Base-by-base conservation (phyloP, 2,329 filamentous ascomycete genomes). In the Neoscytalidium dimidiatum region DNA sequence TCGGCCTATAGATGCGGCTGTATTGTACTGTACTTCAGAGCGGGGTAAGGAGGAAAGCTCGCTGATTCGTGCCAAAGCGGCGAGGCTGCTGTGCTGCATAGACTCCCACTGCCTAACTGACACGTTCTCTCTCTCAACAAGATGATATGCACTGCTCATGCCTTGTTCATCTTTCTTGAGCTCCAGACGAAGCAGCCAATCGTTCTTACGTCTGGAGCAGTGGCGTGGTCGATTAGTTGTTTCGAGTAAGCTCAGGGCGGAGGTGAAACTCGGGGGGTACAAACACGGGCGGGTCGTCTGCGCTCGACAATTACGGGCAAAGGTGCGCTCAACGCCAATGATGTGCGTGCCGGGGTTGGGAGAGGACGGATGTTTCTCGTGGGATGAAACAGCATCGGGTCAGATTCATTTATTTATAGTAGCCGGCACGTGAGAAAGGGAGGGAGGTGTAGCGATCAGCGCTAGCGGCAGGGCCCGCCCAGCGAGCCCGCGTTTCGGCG, bases 401-500 rank as follows among this genome's bases (percentile, higher is more conserved):
- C 41, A 33, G 46, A 29, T 5, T 4, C 21, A 6, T 28, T 23
- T 58, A 58, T 58, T 58, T 43, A 44, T 58, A 58, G 53, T 35
- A 43, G 6, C 5, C 1, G 6, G 4, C 52, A 56, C 52, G 31
- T 56, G 52, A 56, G 19, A n/a, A n/a, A n/a, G n/a, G n/a, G n/a
- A n/a, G n/a, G n/a, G n/a, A 9, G 5, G 53, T 33, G 17, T 31
- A 23, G 33, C 19, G 53, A 58, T 58, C 38, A 44, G 53, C 53
- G 53, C 53, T 58, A 58, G 38, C 53, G 53, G 53, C 53, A 58
- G 31, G 53, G 53, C 53, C 53, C 53, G 53, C 53, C 31, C 31
- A 53, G 51, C 28, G 31, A 38, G 29, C 51, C 51, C 33, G 53
- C 17, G 53, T 58, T 58, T 44, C 53, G 53, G 53, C 53, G 53